These are phyloP conservation scores for Lepidium aucheri DNA, from an alignment of 345 rosid genomes.

Conservation along the genomic window DNA sequence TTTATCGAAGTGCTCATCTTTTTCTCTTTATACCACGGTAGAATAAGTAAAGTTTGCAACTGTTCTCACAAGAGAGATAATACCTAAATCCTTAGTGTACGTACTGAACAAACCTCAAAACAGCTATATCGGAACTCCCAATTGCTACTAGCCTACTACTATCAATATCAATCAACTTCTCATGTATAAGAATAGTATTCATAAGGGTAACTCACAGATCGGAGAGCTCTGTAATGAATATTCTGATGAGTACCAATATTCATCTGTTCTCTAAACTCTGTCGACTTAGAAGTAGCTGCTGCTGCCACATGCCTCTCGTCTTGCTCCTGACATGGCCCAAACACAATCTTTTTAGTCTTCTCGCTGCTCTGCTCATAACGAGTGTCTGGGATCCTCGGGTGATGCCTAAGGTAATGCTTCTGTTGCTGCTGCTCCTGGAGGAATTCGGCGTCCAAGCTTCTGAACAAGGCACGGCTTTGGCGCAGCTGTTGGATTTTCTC, in stretches of 20 bases:
- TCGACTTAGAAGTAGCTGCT: conserved; percentile 41
- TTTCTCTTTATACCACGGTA: conserved; percentile 31
- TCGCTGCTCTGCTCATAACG: conserved; percentile 57
- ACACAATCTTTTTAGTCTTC: conserved; percentile 62
- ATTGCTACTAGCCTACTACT: neutral
- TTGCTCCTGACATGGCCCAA: conserved; percentile 66
- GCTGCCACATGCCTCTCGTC: conserved; percentile 36
- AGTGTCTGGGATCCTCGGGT: conserved; percentile 52
- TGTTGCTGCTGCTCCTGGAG: conserved; percentile 43
- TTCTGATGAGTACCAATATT: conserved; percentile 38
- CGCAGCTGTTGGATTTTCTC: conserved; percentile 79
- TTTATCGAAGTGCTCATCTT: neutral
- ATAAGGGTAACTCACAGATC: conserved; percentile 50
- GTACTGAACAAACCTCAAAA: neutral
- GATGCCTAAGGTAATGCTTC: conserved; percentile 52
- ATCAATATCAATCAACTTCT: neutral
- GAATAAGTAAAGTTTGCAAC: conserved; percentile 16
- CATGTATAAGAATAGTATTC: conserved; percentile 37
- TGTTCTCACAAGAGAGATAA: conserved; percentile 20
- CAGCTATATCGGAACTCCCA: conserved; percentile 5
- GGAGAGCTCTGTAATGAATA: conserved; percentile 36
- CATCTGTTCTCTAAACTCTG: conserved; percentile 34
- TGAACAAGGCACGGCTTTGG: conserved; percentile 63
- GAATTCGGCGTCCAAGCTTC: conserved; percentile 50
- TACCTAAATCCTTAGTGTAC: conserved; percentile 32